Base-by-base conservation (phyloP, 2,329 filamentous ascomycete species). In the Ophiostoma montium region DNA sequence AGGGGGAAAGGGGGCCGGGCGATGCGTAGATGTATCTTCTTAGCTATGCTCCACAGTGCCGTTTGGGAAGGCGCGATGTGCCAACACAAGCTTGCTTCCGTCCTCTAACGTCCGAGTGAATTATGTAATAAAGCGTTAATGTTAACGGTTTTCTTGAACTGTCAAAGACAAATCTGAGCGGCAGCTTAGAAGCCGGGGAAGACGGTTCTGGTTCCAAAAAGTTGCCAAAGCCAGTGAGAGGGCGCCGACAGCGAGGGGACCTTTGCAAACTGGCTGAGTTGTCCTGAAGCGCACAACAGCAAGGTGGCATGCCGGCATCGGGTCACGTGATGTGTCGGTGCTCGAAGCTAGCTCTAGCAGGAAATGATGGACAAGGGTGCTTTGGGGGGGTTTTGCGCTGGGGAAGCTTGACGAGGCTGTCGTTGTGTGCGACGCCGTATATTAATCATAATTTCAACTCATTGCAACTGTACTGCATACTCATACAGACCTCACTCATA, bases 281-380 rank as follows among this genome's bases (percentile, higher is more conserved):
- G 42, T 44, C 42, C 42, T 44, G 42, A 44, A 44, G 42, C 42
- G 30, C 42, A 33, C 19, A 44, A 23, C 41, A 42, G 27, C 23
- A 44, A 32, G 42, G 27, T 44, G 42, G 42, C 21, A 16, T n/a
- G 7, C 39, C 16, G 21, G 23, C 18, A 8, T 27, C 23, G 16
- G 6, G 8, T 44, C 42, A 44, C 42, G 42, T 44, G 42, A 21
- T 9, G 5, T n/a, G n/a, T n/a, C n/a, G n/a, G n/a, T n/a, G n/a
- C n/a, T n/a, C n/a, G n/a, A 12, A 39, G 36, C 36, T 18, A 42
- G 10, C 39, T 42, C 39, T 42, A 23, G 30, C 38, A n/a, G 21
- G 21, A 6, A 41, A 19, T 6, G 18, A 19, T 15, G 11, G 35
- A 27, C 38, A 23, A 41, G 38, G 38, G 38, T 41, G 19, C 15